A percentile compares a stretch with the other conserved stretches of the same genome.
Conservation (phyloP, 2,329 filamentous ascomycete species). For the Colletotrichum sp. region DNA sequence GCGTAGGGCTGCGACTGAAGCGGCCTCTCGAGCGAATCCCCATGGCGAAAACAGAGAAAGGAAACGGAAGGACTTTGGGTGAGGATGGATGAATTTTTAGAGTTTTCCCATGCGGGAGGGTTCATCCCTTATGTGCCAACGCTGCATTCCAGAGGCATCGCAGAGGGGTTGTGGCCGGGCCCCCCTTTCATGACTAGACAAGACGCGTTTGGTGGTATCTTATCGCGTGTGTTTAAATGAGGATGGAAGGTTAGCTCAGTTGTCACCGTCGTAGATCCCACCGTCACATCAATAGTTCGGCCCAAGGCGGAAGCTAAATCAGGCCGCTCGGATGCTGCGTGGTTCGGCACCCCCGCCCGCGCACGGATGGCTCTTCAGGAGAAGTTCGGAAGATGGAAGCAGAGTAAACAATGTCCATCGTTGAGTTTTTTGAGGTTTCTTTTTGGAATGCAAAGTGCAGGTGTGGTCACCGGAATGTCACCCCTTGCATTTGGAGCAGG, state of each 20-base stretch:
- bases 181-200: neutral
- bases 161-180: neutral
- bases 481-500: neutral
- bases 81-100: neutral
- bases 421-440: neutral
- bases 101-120: neutral
- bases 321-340: neutral
- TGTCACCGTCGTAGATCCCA: neutral
- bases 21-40: neutral
- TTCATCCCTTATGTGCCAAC: neutral
- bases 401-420: neutral
- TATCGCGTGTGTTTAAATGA: neutral
- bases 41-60: neutral
- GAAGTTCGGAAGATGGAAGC: neutral
- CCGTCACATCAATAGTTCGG: neutral
- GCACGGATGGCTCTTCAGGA: neutral
- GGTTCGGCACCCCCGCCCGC: neutral
- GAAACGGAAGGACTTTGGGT: fast-evolving
- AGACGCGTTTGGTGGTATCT: neutral
- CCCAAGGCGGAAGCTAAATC: neutral
- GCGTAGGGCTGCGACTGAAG: neutral
- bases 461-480: neutral
- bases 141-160: neutral
- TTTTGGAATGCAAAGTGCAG: neutral
- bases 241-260: neutral